Percentiles rank a stretch among this genome's conserved stretches.
phyloP scores from a whole-genome alignment of 108 stramenopile species.

The Conticribra guillardii region DNA sequence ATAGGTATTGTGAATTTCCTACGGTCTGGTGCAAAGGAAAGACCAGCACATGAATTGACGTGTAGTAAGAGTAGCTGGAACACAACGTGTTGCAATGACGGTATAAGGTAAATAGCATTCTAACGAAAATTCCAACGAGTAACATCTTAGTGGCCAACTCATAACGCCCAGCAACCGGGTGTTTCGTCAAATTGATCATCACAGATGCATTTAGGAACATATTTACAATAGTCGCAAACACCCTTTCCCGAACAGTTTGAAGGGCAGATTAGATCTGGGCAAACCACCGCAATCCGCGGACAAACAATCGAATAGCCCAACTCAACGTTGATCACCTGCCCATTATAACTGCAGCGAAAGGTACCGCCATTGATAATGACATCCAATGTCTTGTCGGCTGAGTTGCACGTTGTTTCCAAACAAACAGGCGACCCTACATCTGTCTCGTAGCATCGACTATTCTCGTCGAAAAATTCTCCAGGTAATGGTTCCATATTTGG shows the following conservation, averaged over 20 bases:
- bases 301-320: slow-evolving; percentile 36
- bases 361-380: slow-evolving; percentile 34
- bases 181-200: slow-evolving; percentile 32
- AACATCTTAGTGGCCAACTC: too few species aligned
- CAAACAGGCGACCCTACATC: slow-evolving; percentile 27
- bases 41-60: too few species aligned
- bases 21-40: too few species aligned
- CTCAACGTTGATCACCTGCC: slow-evolving; percentile 34
- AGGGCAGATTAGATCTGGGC: slow-evolving; percentile 48
- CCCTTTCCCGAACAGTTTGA: slow-evolving; percentile 48
- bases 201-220: slow-evolving; percentile 40
- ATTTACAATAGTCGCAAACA: slow-evolving; percentile 40
- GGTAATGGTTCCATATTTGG: neutral
- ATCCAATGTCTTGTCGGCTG: slow-evolving; percentile 32
- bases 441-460: slow-evolving; percentile 39
- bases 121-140: too few species aligned
- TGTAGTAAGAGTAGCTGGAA: too few species aligned
- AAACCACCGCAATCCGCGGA: slow-evolving; percentile 38
- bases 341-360: slow-evolving; percentile 25
- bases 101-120: too few species aligned
- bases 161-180: slow-evolving; percentile 24
- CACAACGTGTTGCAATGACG: too few species aligned
- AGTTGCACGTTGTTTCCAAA: slow-evolving; percentile 44
- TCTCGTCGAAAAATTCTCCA: slow-evolving; percentile 41
- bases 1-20: too few species aligned